Percentiles rank a stretch among this genome's conserved stretches.
phyloP scores from a whole-genome alignment of 1,139 yeast genomes.

The Candida freyschussii region DNA sequence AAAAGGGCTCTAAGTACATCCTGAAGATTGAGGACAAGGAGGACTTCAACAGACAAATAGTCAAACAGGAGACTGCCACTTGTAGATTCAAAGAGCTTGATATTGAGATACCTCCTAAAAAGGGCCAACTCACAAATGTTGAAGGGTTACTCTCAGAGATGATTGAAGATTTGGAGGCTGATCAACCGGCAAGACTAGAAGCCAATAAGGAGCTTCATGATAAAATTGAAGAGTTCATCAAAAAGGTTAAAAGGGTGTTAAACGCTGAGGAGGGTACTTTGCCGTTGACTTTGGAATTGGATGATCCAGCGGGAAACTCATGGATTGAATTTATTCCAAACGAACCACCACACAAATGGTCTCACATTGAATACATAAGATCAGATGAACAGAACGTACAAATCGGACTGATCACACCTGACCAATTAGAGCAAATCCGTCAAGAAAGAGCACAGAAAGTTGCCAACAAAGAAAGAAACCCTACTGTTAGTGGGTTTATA shows the following conservation, averaged over 20 bases:
- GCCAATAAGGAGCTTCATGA: slow-evolving; percentile 70
- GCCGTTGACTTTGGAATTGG: slow-evolving; percentile 77
- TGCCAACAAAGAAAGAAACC: slow-evolving; percentile 41
- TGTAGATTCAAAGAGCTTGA: slow-evolving; percentile 81
- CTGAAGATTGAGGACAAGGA: slow-evolving; percentile 64
- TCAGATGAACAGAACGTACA: slow-evolving; percentile 84
- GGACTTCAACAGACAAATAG: slow-evolving; percentile 86
- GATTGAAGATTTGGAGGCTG: slow-evolving; percentile 73
- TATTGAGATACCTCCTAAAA: slow-evolving; percentile 90
- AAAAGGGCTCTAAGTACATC: slow-evolving; percentile 75
- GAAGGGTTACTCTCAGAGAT: slow-evolving; percentile 86
- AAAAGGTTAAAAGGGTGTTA: slow-evolving; percentile 52
- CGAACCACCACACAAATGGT: slow-evolving; percentile 89
- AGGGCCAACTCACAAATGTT: slow-evolving; percentile 88
- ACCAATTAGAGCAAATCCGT: slow-evolving; percentile 55
- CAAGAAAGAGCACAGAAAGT: slow-evolving; percentile 30
- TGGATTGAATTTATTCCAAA: slow-evolving; percentile 92
- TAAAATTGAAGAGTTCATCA: slow-evolving; percentile 68
- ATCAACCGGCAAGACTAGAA: slow-evolving; percentile 74
- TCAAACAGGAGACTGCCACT: slow-evolving; percentile 85
- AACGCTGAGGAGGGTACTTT: slow-evolving; percentile 61
- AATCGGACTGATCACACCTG: slow-evolving; percentile 82
- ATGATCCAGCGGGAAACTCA: slow-evolving; percentile 97
- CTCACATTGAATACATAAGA: slow-evolving; percentile 76
- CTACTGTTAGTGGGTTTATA: slow-evolving; percentile 51